A percentile compares a stretch with the other conserved stretches of the same genome.
These are phyloP conservation scores for Entophlyctis luteolus DNA, from an alignment of 192 early-diverging fungal genomes.

Conservation along the genomic window DNA sequence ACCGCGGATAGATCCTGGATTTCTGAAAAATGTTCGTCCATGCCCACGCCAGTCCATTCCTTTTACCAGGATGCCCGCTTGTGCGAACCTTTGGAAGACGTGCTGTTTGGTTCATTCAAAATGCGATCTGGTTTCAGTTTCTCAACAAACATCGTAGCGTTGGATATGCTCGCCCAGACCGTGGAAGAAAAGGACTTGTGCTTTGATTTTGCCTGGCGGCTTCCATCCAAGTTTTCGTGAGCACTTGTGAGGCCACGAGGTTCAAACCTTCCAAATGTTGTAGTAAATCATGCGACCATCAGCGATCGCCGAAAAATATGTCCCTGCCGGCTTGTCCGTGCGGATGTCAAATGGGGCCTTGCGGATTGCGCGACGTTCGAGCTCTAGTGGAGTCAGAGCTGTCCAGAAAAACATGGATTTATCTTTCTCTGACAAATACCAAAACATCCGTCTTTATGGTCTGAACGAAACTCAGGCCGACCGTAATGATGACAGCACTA, in stretches of 20 bases:
- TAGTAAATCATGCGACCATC: constrained; percentile 27
- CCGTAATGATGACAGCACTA: too few species aligned
- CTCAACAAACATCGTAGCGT: constrained; percentile 46
- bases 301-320: not conserved
- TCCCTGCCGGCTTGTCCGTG: not conserved
- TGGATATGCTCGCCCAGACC: constrained; percentile 61
- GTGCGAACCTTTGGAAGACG: constrained; percentile 53
- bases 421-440: too few species aligned
- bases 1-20: not conserved
- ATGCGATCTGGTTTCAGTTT: not conserved
- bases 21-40: constrained; percentile 7
- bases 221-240: not conserved
- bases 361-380: not conserved
- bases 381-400: too few species aligned
- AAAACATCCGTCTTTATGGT: too few species aligned
- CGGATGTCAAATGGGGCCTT: not conserved
- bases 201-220: constrained; percentile 19
- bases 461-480: too few species aligned
- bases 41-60: constrained; percentile 52
- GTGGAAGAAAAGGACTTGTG: constrained; percentile 54
- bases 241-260: not conserved
- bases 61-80: constrained; percentile 52
- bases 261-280: constrained; percentile 26
- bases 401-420: too few species aligned
- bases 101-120: constrained; percentile 8